These are phyloP conservation scores for Allium fistulosum DNA, from an alignment of 106 monocot genomes.

Conservation along the genomic window DNA sequence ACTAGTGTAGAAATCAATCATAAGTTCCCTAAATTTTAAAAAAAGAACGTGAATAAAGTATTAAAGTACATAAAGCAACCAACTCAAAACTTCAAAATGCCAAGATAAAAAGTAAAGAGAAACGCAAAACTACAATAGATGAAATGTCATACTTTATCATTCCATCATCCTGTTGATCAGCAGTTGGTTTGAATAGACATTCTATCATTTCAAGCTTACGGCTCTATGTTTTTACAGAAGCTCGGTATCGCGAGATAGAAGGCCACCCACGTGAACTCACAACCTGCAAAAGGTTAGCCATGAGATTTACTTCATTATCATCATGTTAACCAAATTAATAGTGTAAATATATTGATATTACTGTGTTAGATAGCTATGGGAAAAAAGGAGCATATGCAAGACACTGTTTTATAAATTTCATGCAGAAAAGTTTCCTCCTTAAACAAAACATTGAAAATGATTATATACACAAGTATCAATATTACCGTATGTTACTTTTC, in stretches of 20 bases:
- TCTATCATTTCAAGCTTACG: slow-evolving; percentile 97
- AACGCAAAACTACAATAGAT: slow-evolving; percentile 8
- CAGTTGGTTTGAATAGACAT: slow-evolving; percentile 63
- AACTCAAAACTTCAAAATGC: too few species aligned
- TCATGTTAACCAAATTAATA: too few species aligned
- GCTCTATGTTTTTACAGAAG: slow-evolving; percentile 71
- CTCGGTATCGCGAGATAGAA: slow-evolving; percentile 69
- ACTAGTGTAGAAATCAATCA: slow-evolving; percentile 76
- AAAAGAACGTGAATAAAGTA: too few species aligned
- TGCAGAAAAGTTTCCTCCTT: too few species aligned
- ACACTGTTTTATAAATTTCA: too few species aligned
- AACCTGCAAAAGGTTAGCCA: slow-evolving; percentile 32
- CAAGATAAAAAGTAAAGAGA: too few species aligned
- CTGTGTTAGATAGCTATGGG: too few species aligned
- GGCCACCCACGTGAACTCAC: slow-evolving; percentile 94
- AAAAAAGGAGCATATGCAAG: too few species aligned
- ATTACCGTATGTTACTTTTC: too few species aligned
- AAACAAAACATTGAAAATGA: not conserved
- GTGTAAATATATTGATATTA: too few species aligned
- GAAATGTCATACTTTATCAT: slow-evolving; percentile 22
- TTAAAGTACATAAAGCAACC: too few species aligned
- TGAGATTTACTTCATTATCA: not conserved
- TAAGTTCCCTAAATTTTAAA: slow-evolving; percentile 40
- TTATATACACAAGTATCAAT: too few species aligned
- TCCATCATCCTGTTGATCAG: slow-evolving; percentile 21